Percentiles rank a stretch among this genome's conserved stretches.
Conservation (phyloP, 768 basidiomycete species). For the Cytidiella melzeri region DNA sequence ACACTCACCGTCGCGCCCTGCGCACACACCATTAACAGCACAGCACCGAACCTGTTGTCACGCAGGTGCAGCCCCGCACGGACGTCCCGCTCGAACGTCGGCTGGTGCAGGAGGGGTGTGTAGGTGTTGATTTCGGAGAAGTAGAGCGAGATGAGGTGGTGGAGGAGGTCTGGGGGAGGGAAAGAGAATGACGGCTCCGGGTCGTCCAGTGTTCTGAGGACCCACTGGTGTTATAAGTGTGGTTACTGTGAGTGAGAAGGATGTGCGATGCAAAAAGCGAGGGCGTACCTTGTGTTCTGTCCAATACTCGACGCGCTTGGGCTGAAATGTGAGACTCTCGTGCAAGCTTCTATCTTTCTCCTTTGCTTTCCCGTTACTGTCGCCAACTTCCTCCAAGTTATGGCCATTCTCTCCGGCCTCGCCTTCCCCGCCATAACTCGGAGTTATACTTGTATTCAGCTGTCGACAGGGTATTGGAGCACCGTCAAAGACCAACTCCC, state of each 20-base stretch:
- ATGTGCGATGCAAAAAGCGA: too few relatives aligned
- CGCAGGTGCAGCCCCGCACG: slow-evolving; percentile 26
- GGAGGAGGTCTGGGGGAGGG: slow-evolving; percentile 23
- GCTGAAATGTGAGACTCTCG: too few relatives aligned
- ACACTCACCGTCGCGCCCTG: slow-evolving; percentile 36
- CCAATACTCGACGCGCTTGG: slow-evolving; percentile 36
- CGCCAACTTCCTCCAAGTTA: too few relatives aligned
- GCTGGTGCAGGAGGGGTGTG: slow-evolving; percentile 36
- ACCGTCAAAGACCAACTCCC: too few relatives aligned
- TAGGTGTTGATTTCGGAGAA: slow-evolving; percentile 32
- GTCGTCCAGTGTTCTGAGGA: background rate
- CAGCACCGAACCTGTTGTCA: slow-evolving; percentile 30
- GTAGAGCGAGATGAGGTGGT: slow-evolving; percentile 35
- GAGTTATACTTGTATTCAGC: too few relatives aligned
- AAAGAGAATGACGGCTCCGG: slow-evolving; percentile 18
- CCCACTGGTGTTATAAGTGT: too few relatives aligned
- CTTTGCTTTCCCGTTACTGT: too few relatives aligned
- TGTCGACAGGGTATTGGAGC: too few relatives aligned
- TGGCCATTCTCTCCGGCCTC: too few relatives aligned
- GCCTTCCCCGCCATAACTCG: background rate
- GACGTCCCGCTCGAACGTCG: slow-evolving; percentile 31
- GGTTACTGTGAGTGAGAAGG: too few relatives aligned
- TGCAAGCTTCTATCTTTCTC: too few relatives aligned
- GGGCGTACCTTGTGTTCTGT: slow-evolving; percentile 32
- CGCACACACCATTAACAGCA: slow-evolving; percentile 39